Conservation (phyloP, 495 filamentous ascomycete genomes). For the Hypoxylon lenormandii region DNA sequence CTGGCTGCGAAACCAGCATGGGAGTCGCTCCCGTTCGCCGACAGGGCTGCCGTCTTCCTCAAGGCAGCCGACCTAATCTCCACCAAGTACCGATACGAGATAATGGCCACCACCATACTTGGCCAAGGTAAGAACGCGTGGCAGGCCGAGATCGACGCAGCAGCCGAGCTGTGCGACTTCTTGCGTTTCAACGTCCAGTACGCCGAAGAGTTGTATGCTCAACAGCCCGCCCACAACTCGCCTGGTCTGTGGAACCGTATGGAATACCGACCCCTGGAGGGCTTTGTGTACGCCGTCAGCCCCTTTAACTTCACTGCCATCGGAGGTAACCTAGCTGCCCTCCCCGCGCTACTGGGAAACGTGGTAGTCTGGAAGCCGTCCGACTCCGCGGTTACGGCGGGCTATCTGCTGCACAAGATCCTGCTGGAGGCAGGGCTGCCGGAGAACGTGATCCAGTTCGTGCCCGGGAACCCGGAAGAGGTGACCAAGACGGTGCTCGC, state of each 20-base stretch:
- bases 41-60: slow-evolving; percentile 91
- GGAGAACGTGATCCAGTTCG: slow-evolving; percentile 82
- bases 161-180: slow-evolving; percentile 92
- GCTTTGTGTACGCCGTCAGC: slow-evolving; percentile 86
- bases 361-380: slow-evolving; percentile 92
- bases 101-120: slow-evolving; percentile 93
- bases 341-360: slow-evolving; percentile 83
- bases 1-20: slow-evolving; percentile 83
- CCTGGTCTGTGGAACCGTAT: slow-evolving; percentile 84
- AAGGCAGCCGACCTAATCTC: slow-evolving; percentile 91
- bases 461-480: slow-evolving; percentile 79
- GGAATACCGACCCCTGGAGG: slow-evolving; percentile 85
- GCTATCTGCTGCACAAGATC: slow-evolving; percentile 81
- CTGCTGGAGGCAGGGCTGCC: slow-evolving; percentile 89
- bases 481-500: slow-evolving; percentile 76
- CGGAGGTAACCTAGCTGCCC: slow-evolving; percentile 78
- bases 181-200: slow-evolving; percentile 89
- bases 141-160: slow-evolving; percentile 96
- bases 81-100: slow-evolving; percentile 89
- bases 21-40: slow-evolving; percentile 84
- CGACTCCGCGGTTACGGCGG: slow-evolving; percentile 78
- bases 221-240: slow-evolving; percentile 81
- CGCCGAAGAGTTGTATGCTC: slow-evolving; percentile 85
- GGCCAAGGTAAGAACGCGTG: slow-evolving; percentile 96
- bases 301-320: slow-evolving; percentile 94